A percentile compares a stretch with the other conserved stretches of the same genome.
Conservation (phyloP, 2,329 filamentous ascomycete species). For the Calycina marina region DNA sequence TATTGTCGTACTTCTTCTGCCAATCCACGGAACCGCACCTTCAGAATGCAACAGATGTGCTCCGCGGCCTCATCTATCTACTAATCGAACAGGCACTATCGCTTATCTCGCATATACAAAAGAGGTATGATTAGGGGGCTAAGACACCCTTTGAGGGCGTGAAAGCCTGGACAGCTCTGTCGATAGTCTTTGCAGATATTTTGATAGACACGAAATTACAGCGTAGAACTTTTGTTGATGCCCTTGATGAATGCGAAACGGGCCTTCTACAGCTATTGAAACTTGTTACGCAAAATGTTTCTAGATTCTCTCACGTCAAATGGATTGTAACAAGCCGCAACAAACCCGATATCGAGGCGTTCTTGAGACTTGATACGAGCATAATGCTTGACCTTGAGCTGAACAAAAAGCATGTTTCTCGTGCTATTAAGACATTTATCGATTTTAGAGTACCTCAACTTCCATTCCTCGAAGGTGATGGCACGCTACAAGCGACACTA, state of each 20-base stretch:
- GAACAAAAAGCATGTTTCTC: constrained; percentile 7
- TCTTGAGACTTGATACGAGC: background rate
- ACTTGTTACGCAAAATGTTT: background rate
- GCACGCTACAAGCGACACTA: background rate
- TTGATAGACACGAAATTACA: background rate
- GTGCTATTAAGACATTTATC: constrained; percentile 3
- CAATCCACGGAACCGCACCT: constrained; percentile 24
- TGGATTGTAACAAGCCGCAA: constrained; percentile 7
- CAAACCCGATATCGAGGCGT: background rate
- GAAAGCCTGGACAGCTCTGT: constrained; percentile 1
- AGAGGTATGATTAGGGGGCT: constrained; percentile 24
- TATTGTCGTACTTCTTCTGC: constrained; percentile 27
- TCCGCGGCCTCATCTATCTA: constrained; percentile 29
- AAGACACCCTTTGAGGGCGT: constrained; percentile 1
- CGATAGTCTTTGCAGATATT: background rate
- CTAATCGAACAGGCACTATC: constrained; percentile 23
- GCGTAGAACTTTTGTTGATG: constrained; percentile 7
- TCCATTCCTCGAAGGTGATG: background rate
- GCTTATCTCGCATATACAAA: constrained; percentile 23
- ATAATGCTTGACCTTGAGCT: constrained; percentile 9
- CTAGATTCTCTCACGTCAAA: constrained; percentile 1
- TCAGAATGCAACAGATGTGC: constrained; percentile 26
- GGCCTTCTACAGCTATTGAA: background rate
- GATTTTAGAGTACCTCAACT: background rate
- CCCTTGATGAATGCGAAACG: constrained; percentile 8